Evolutionary conservation across 495 filamentous ascomycete species (phyloP).

Genomic region (Aspergillus sclerotiicarbonarius): DNA sequence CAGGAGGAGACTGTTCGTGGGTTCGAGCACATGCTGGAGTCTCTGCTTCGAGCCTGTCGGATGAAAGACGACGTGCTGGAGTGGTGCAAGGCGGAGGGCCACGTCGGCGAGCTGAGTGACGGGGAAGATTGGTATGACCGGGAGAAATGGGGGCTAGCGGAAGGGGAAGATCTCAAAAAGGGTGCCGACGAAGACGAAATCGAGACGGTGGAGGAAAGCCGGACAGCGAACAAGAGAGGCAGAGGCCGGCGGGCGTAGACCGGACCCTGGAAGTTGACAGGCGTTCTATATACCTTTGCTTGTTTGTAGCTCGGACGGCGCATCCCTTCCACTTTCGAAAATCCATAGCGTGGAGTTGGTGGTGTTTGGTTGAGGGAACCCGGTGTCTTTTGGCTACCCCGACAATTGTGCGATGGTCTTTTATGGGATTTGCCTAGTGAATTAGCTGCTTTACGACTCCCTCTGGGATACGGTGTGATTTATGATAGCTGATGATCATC

Average conservation of each 20-base stretch:
- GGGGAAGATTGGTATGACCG: constrained; percentile 96
- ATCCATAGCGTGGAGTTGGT: constrained; percentile 26
- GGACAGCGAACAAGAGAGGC: constrained; percentile 68
- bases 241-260: constrained; percentile 37
- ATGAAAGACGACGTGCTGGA: constrained; percentile 76
- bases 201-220: constrained; percentile 66
- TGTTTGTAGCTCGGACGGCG: constrained; percentile 2
- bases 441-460: neutral
- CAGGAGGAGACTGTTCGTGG: constrained; percentile 92
- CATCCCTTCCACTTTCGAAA: constrained; percentile 7
- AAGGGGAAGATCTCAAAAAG: constrained; percentile 76
- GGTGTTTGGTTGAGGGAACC: constrained; percentile 10
- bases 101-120: constrained; percentile 82
- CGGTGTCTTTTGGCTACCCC: constrained; percentile 1
- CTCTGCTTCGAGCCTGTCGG: constrained; percentile 71
- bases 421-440: neutral
- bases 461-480: constrained; percentile 1
- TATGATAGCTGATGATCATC: neutral
- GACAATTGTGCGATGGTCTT: neutral
- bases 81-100: constrained; percentile 88
- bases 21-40: constrained; percentile 69
- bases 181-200: constrained; percentile 90
- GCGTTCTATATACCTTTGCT: neutral
- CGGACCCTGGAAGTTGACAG: neutral
- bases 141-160: constrained; percentile 78